Evolutionary conservation across 345 rosid genomes (phyloP).

Genomic region (Arabidopsis suecica): DNA sequence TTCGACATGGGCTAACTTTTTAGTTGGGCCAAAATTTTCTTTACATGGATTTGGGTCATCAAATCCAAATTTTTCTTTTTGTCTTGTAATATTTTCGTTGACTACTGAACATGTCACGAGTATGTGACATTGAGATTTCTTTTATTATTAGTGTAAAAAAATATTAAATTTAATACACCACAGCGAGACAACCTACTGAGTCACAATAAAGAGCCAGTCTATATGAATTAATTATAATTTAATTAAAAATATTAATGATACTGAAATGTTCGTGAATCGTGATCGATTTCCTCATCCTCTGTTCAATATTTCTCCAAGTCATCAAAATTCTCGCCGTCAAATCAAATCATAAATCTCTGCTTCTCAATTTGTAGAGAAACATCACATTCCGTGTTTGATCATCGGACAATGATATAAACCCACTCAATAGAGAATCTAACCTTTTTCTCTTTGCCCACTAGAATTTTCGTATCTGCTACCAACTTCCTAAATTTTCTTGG

Average conservation of each 20-base stretch:
- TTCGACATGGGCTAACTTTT: not conserved
- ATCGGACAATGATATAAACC: conserved; percentile 31
- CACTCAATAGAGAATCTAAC: conserved; percentile 30
- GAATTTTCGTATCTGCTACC: conserved; percentile 30
- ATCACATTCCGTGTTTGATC: conserved; percentile 37
- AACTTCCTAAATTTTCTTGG: not conserved
- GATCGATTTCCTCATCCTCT: conserved; percentile 36
- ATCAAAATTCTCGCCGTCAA: conserved; percentile 33
- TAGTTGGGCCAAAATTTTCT: not conserved
- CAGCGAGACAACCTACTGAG: too few relatives aligned
- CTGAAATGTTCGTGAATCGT: conserved; percentile 35
- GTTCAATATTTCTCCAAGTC: conserved; percentile 36
- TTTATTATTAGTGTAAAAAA: too few relatives aligned
- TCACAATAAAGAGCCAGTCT: conserved; percentile 18
- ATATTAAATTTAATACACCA: too few relatives aligned
- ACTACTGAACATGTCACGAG: not conserved
- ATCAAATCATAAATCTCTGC: conserved; percentile 4
- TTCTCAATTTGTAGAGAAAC: not conserved
- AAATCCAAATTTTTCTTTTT: not conserved
- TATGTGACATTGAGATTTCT: too few relatives aligned
- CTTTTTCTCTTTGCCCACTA: conserved; percentile 9
- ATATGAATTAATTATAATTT: not conserved
- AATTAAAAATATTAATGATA: not conserved
- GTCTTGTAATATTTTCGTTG: not conserved
- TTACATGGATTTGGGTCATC: not conserved